phyloP scores from a whole-genome alignment of 495 filamentous ascomycete genomes.

The Cryomyces minteri region DNA sequence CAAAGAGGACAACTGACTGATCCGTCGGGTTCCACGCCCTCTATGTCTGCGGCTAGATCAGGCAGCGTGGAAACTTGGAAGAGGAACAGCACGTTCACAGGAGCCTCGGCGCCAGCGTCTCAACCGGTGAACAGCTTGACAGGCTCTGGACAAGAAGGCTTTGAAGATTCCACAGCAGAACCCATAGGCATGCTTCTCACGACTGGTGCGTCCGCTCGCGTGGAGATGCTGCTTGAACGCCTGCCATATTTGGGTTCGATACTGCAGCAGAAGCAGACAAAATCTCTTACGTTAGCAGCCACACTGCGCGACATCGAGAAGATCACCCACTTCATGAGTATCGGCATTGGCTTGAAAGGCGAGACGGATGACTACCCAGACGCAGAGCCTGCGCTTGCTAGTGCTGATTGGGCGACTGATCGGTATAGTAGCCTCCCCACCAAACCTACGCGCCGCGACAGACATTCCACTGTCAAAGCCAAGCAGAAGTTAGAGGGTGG shows the following conservation, averaged over 20 bases:
- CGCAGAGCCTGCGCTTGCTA: conserved; percentile 28
- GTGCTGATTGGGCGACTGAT: conserved; percentile 36
- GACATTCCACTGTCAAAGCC: neutral
- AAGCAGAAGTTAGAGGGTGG: conserved; percentile 1
- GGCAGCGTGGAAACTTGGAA: conserved; percentile 18
- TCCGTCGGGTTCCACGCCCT: neutral
- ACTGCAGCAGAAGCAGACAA: conserved; percentile 17
- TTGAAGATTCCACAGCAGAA: conserved; percentile 5
- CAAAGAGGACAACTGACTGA: conserved; percentile 21
- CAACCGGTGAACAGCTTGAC: neutral
- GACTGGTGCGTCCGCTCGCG: conserved; percentile 41
- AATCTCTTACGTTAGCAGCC: conserved; percentile 1
- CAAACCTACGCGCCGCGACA: too few species aligned
- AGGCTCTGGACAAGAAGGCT: neutral
- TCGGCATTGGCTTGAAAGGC: conserved; percentile 12
- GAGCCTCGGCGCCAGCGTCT: neutral
- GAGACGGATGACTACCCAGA: conserved; percentile 23
- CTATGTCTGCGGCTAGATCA: neutral
- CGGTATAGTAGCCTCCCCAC: conserved; percentile 1
- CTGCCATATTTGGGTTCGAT: conserved; percentile 72
- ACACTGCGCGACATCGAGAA: conserved; percentile 36
- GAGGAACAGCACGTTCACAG: conserved; percentile 5
- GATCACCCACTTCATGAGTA: conserved; percentile 47
- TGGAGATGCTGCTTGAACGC: conserved; percentile 62
- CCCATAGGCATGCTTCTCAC: conserved; percentile 20